Evolutionary conservation across 257 asterid species (phyloP).

Genomic region (Salvia rosmarinus): DNA sequence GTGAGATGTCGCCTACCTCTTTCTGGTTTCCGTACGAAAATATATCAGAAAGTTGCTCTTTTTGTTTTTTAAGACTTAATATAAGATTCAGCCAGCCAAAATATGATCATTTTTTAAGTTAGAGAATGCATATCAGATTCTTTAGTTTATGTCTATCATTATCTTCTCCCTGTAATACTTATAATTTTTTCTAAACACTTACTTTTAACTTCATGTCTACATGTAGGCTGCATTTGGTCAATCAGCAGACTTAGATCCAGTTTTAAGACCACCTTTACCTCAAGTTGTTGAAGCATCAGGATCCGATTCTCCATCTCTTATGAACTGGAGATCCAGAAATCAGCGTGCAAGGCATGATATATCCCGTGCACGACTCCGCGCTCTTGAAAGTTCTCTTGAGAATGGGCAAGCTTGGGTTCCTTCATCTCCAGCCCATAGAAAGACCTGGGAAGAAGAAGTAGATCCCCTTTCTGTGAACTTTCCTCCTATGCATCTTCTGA

Average conservation of each 20-base stretch:
- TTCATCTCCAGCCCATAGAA: conserved; percentile 86
- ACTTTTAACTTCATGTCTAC: conserved; percentile 31
- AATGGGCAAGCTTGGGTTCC: conserved; percentile 89
- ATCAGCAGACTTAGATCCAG: conserved; percentile 47
- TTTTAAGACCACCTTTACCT: conserved; percentile 65
- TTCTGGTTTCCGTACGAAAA: conserved; percentile 26
- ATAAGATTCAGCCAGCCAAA: conserved; percentile 18
- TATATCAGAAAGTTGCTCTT: conserved; percentile 23
- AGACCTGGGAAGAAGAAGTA: conserved; percentile 99
- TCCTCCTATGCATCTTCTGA: conserved; percentile 24
- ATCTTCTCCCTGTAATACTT: not conserved
- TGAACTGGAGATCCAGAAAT: conserved; percentile 74
- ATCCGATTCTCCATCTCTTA: conserved; percentile 86
- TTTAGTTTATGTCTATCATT: too few relatives aligned
- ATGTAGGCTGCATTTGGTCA: conserved; percentile 55
- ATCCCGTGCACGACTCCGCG: conserved; percentile 92
- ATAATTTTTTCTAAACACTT: conserved; percentile 22
- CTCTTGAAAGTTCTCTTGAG: conserved; percentile 85
- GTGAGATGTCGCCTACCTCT: conserved; percentile 57
- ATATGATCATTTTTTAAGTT: not conserved
- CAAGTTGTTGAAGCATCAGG: conserved; percentile 86
- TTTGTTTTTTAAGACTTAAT: not conserved
- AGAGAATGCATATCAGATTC: not conserved
- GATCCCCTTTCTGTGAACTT: conserved; percentile 35
- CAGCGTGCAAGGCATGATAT: conserved; percentile 79